Conservation (phyloP, 1,284 basidiomycete genomes). For the Tilletia walkeri region DNA sequence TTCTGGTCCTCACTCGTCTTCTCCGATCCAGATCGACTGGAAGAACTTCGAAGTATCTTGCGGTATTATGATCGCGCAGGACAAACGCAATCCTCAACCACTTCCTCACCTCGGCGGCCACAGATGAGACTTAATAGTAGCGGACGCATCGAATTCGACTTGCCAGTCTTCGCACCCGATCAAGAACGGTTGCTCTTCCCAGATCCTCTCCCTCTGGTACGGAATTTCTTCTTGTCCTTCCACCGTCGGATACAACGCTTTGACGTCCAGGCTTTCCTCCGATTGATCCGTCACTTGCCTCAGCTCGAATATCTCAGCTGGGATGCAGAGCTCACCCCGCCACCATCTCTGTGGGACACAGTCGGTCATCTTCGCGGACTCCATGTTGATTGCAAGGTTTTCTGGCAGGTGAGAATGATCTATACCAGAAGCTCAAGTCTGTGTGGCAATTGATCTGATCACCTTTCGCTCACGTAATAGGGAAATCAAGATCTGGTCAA, state of each 20-base stretch:
- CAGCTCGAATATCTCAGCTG: conserved; percentile 12
- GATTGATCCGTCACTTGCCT: neutral
- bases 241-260: neutral
- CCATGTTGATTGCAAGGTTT: conserved; percentile 20
- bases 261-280: neutral
- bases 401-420: neutral
- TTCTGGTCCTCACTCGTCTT: conserved; percentile 22
- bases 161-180: neutral
- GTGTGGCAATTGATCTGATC: neutral
- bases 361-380: conserved; percentile 8
- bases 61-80: conserved; percentile 18
- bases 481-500: conserved; percentile 23
- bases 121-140: neutral
- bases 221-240: conserved; percentile 1
- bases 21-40: conserved; percentile 18
- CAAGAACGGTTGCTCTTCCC: neutral
- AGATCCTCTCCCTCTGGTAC: neutral
- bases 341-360: conserved; percentile 2
- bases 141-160: neutral
- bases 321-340: conserved; percentile 15
- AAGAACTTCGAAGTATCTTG: conserved; percentile 18
- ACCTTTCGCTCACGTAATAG: conserved; percentile 15
- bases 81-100: neutral
- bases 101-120: neutral
- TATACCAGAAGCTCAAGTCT: neutral